Evolutionary conservation across 139 green algal species (phyloP).

Genomic region (Limnomonas spitsbergensis): DNA sequence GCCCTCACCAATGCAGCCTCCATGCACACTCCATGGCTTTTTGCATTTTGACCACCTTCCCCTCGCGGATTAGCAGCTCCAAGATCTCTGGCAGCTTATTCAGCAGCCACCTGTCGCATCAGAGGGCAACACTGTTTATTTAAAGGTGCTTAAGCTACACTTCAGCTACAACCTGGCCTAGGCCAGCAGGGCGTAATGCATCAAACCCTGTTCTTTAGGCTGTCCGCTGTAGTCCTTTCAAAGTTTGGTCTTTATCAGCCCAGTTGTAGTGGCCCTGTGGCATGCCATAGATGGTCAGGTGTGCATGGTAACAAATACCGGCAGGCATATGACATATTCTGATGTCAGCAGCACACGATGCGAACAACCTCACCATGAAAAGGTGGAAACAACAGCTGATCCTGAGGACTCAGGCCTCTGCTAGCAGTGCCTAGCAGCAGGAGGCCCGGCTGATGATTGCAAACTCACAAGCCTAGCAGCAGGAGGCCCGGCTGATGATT

Average conservation of each 20-base stretch:
- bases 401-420: no score
- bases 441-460: neutral
- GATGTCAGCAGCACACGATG: no score
- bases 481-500: neutral
- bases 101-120: neutral
- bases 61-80: neutral
- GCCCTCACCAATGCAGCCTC: conserved; percentile 16
- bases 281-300: no score
- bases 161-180: neutral
- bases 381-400: no score
- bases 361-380: no score
- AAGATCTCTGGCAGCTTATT: conserved; percentile 9
- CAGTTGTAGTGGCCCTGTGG: neutral
- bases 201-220: neutral
- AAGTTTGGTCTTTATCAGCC: neutral
- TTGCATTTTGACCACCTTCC: neutral
- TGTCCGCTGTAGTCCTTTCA: neutral
- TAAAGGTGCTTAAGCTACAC: no score
- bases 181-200: no score
- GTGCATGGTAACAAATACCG: no score
- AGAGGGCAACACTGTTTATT: neutral
- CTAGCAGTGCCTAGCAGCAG: neutral
- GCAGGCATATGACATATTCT: no score
- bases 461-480: neutral
- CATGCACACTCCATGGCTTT: conserved; percentile 13